phyloP scores from a whole-genome alignment of 2,329 filamentous ascomycete genomes.

The Aquanectria penicillioides region DNA sequence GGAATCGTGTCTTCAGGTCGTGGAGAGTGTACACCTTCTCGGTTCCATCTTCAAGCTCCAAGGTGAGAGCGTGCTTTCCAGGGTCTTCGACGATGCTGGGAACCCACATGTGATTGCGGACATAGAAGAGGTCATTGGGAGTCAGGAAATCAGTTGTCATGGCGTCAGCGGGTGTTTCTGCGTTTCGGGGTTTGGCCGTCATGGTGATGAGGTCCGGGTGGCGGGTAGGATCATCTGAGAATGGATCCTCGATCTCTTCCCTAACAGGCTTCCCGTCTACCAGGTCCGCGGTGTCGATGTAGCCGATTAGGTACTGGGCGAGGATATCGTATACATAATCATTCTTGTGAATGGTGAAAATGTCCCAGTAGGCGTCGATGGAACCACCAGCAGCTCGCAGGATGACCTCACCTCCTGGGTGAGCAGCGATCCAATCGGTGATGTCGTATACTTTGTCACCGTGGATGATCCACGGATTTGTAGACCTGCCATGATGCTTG shows the following conservation, averaged over 20 bases:
- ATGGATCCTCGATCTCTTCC: conserved; percentile 69
- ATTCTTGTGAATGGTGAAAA: conserved; percentile 75
- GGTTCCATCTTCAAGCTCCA: conserved; percentile 66
- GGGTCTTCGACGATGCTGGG: conserved; percentile 54
- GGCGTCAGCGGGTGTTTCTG: conserved; percentile 64
- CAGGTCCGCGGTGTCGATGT: conserved; percentile 67
- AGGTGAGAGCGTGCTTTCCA: conserved; percentile 56
- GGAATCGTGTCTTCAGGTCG: conserved; percentile 64
- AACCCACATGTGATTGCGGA: conserved; percentile 73
- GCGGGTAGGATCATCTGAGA: conserved; percentile 62
- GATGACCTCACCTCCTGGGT: conserved; percentile 76
- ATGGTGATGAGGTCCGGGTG: conserved; percentile 61
- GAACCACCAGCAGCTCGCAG: conserved; percentile 71
- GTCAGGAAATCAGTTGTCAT: conserved; percentile 63
- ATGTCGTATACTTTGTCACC: conserved; percentile 76
- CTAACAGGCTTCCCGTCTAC: conserved; percentile 64
- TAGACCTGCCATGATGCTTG: conserved; percentile 61
- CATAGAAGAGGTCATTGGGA: conserved; percentile 65
- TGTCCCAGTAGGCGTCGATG: conserved; percentile 76
- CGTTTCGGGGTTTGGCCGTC: conserved; percentile 68
- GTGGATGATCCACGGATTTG: conserved; percentile 71
- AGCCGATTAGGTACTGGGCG: conserved; percentile 71
- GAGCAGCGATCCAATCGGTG: conserved; percentile 72
- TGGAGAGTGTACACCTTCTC: conserved; percentile 62
- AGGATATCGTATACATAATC: conserved; percentile 73